These are phyloP conservation scores for Acanthamoeba sp. DNA, from an alignment of 208 protist species.

Conservation along the genomic window DNA sequence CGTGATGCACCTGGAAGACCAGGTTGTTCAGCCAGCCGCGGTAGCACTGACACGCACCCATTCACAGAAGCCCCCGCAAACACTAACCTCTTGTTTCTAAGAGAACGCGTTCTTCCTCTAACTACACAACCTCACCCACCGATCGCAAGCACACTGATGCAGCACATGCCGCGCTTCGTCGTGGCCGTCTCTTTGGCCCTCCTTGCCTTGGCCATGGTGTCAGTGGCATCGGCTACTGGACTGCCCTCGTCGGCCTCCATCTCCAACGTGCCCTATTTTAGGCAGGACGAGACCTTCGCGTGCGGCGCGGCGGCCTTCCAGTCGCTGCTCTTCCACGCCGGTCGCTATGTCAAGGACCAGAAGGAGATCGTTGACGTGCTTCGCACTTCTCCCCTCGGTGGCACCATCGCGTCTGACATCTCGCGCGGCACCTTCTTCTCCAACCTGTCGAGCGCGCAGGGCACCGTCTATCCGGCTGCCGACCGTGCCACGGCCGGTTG, in stretches of 20 bases:
- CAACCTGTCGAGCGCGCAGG: not conserved
- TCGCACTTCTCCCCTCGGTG: not conserved
- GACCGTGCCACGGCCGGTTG: not conserved
- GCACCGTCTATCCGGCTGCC: conserved; percentile 12
- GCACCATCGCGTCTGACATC: conserved; percentile 33
- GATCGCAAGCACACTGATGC: no score
- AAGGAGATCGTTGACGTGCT: conserved; percentile 16
- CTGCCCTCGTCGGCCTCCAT: not conserved
- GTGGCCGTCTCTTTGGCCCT: not conserved
- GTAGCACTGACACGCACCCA: no score
- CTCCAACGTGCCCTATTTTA: conserved; percentile 12
- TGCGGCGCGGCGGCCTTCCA: conserved; percentile 41
- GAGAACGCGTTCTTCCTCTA: no score
- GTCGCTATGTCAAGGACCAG: conserved; percentile 23
- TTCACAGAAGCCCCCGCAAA: no score
- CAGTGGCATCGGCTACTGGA: not conserved
- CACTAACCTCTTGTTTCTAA: no score
- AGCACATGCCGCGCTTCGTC: no score
- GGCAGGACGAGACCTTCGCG: conserved; percentile 44
- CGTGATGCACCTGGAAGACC: no score
- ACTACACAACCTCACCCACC: no score
- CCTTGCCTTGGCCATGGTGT: not conserved
- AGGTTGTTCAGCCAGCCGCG: no score
- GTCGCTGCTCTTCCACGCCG: not conserved
- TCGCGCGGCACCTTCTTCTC: conserved; percentile 58